Conservation (phyloP, 1,284 basidiomycete genomes). For the Trametes hirsuta region DNA sequence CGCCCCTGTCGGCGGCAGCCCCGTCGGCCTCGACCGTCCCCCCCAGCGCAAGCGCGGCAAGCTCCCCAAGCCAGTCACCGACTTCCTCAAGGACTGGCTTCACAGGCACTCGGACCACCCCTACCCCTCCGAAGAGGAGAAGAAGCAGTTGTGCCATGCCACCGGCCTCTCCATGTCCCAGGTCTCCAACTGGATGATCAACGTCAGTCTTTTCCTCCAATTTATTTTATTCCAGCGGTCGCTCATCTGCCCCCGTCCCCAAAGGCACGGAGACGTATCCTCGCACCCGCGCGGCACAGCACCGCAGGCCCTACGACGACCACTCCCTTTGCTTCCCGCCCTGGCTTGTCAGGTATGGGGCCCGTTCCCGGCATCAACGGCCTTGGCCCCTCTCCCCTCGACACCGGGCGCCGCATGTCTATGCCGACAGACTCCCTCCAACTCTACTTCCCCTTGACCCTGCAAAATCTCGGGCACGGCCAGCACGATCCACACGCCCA, state of each 20-base stretch:
- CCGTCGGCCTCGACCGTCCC: constrained; percentile 65
- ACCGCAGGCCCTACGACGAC: constrained; percentile 76
- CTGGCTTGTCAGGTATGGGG: constrained; percentile 31
- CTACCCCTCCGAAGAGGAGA: constrained; percentile 90
- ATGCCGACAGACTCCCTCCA: constrained; percentile 63
- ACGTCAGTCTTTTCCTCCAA: constrained; percentile 52
- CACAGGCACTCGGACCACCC: constrained; percentile 88
- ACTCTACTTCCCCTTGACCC: constrained; percentile 73
- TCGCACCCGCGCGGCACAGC: constrained; percentile 77
- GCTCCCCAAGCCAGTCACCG: constrained; percentile 88
- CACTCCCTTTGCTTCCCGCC: constrained; percentile 54
- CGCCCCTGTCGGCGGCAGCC: constrained; percentile 49
- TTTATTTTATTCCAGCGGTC: constrained; percentile 2
- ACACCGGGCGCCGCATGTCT: constrained; percentile 42
- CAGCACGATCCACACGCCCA: constrained; percentile 6
- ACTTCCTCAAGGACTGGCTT: constrained; percentile 89
- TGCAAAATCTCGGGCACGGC: constrained; percentile 50
- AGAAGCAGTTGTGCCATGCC: constrained; percentile 84
- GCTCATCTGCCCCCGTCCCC: background rate
- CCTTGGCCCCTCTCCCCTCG: constrained; percentile 31
- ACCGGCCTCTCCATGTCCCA: constrained; percentile 88
- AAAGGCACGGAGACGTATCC: constrained; percentile 78
- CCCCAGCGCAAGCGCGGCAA: constrained; percentile 76
- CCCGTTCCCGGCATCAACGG: constrained; percentile 38
- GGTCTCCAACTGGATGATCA: constrained; percentile 92